Evolutionary conservation across 2,329 filamentous ascomycete genomes (phyloP).

Genomic region (Neophaeococcomyces mojaviensis): DNA sequence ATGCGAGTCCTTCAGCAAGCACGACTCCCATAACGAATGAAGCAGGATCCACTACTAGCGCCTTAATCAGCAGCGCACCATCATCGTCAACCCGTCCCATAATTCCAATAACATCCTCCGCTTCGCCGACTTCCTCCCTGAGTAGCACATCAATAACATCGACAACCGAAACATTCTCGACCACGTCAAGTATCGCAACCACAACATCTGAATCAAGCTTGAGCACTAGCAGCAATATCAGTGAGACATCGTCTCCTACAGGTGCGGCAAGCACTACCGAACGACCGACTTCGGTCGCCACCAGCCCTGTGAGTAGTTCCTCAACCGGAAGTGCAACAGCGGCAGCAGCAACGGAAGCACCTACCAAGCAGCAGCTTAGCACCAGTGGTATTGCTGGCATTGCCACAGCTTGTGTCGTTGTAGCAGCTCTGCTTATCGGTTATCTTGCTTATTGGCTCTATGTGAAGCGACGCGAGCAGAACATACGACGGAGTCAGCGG

Average conservation of each 20-base stretch:
- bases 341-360: not conserved
- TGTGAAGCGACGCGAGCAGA: constrained; percentile 25
- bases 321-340: not conserved
- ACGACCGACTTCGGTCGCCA: no score
- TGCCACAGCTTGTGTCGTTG: not conserved
- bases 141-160: not conserved
- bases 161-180: constrained; percentile 12
- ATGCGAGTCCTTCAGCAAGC: constrained; percentile 12
- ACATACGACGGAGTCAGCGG: constrained; percentile 31
- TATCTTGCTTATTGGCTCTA: constrained; percentile 5
- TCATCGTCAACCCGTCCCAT: constrained; percentile 9
- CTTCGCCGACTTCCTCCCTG: constrained; percentile 14
- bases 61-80: constrained; percentile 11
- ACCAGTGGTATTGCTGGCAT: constrained; percentile 9
- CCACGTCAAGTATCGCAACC: constrained; percentile 15
- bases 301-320: no score
- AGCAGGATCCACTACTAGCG: constrained; percentile 17
- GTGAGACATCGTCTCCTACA: not conserved
- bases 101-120: constrained; percentile 1
- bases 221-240: not conserved
- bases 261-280: not conserved
- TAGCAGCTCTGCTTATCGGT: not conserved
- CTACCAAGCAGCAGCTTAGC: constrained; percentile 4
- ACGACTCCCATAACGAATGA: constrained; percentile 14
- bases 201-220: not conserved